Evolutionary conservation across 2,329 filamentous ascomycete species (phyloP), one percentile per base, ranked within the genome.

Genomic region (Cryoendolithus antarcticus): DNA sequence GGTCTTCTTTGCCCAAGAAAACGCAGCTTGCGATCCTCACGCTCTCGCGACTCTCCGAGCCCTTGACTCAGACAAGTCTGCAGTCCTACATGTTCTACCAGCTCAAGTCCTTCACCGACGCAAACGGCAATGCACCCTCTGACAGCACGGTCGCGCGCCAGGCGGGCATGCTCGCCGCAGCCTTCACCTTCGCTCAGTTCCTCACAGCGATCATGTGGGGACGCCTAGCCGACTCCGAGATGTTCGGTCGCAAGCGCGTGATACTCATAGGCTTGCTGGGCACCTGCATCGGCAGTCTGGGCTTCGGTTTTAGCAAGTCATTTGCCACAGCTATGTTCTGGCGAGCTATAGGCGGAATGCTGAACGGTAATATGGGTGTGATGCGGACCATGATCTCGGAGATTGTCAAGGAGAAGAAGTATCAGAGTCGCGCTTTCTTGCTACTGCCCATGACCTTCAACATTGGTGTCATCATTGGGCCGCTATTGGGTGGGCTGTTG

Each of bases 21-120:
- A 69, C 75, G 34, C 86, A 93, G 60, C 70, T 93, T 11, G 63
- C 80, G 21, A 78, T 93, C 41, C 69, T 93, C 36, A 86, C 81
- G 0, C 63, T 93, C 32, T 80, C 85, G 6, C 76, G 86, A 21
- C 65, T 93, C 15, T 85, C 82, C 8, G 86, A 93, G 56, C 86
- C 86, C 3, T 65, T 93, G 29, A 82, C 84, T 0, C 82, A 91
- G 54, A 86, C 82, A 1, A 84, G 78, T 9, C 60, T 86, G 6
- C 73, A 82, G 60, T 74, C 82, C 2, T 93, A 93, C 60, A 77
- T 93, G 67, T 93, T 85, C 62, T 93, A 89, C 60, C 84, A 89
- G 58, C 72, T 94, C 11, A 77, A 76, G 49, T 89, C 80, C 43
- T 89, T 93, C 50, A 44, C 47, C 6, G 27, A 33, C 1, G 37